Percentiles rank a stretch among this genome's conserved stretches.
phyloP scores from a whole-genome alignment of 768 basidiomycete genomes.

The Tephrocybe sp. region DNA sequence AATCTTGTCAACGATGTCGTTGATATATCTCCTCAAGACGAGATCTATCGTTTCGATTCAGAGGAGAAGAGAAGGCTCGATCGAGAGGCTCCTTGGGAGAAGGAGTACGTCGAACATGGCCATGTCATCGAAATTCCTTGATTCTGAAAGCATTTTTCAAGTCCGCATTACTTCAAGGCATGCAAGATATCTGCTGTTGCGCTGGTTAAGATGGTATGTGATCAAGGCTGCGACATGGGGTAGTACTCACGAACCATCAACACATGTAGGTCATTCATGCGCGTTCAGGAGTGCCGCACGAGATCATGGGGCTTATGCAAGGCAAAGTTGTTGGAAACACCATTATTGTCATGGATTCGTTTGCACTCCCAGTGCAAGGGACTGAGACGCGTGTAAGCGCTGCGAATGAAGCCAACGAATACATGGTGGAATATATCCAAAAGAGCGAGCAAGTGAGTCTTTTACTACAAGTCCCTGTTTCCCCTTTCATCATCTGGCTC shows the following conservation, averaged over 20 bases:
- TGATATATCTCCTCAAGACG: conserved; percentile 71
- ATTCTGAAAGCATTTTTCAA: conserved; percentile 23
- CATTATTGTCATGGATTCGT: conserved; percentile 90
- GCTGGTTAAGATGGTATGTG: conserved; percentile 85
- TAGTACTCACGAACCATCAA: not conserved
- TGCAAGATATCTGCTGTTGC: conserved; percentile 96
- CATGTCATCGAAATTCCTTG: not conserved
- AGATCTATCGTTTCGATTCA: conserved; percentile 74
- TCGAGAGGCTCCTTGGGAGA: conserved; percentile 75
- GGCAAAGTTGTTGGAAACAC: conserved; percentile 84
- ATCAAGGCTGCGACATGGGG: not conserved
- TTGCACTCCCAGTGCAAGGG: conserved; percentile 95
- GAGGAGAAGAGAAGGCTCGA: conserved; percentile 67
- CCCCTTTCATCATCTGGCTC: not conserved
- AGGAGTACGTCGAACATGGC: conserved; percentile 58
- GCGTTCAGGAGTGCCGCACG: conserved; percentile 93
- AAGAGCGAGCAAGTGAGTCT: conserved; percentile 70
- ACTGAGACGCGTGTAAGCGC: conserved; percentile 99
- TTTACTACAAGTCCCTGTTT: not conserved
- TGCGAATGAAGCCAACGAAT: conserved; percentile 92
- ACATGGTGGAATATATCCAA: conserved; percentile 93
- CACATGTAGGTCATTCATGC: conserved; percentile 87
- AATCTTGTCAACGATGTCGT: conserved; percentile 67
- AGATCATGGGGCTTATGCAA: conserved; percentile 99
- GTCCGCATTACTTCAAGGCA: conserved; percentile 79